phyloP scores from a whole-genome alignment of 2,329 filamentous ascomycete species.

The Pezicula rhizophila region DNA sequence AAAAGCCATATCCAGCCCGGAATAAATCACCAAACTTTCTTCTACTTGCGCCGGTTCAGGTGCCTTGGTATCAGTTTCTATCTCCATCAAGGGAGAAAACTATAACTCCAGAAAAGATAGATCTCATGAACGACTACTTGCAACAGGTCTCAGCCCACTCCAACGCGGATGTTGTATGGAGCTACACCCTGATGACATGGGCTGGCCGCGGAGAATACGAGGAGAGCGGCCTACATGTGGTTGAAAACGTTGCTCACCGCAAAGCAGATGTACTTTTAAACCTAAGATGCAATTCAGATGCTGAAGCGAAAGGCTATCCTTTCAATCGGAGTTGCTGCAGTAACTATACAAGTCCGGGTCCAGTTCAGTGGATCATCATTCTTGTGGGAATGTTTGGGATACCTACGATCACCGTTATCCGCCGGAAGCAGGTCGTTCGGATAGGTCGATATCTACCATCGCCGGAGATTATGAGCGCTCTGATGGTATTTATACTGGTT shows the following conservation, averaged over 20 bases:
- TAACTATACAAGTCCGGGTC: conserved; percentile 32
- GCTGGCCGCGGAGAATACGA: conserved; percentile 33
- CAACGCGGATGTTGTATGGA: conserved; percentile 41
- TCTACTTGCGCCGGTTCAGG: conserved; percentile 28
- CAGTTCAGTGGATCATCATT: conserved; percentile 31
- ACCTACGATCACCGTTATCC: conserved; percentile 20
- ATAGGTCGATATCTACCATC: conserved; percentile 15
- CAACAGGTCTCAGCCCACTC: conserved; percentile 34
- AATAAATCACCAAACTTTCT: conserved; percentile 20
- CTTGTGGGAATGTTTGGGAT: conserved; percentile 25
- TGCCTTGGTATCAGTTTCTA: conserved; percentile 22
- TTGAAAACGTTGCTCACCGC: conserved; percentile 36
- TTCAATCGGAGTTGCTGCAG: conserved; percentile 48
- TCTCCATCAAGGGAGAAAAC: conserved; percentile 30
- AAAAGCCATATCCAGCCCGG: conserved; percentile 15
- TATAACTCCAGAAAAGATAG: conserved; percentile 42
- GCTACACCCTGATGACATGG: conserved; percentile 42
- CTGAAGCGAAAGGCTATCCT: conserved; percentile 32
- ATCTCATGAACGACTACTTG: conserved; percentile 47
- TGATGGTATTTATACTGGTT: conserved; percentile 16
- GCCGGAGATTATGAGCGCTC: conserved; percentile 12
- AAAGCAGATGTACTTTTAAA: conserved; percentile 46
- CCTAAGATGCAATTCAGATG: conserved; percentile 44
- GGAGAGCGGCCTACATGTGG: conserved; percentile 43
- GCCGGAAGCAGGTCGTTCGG: conserved; percentile 7